Base-by-base conservation (phyloP, 768 basidiomycete species). In the Leccinum imitatum region DNA sequence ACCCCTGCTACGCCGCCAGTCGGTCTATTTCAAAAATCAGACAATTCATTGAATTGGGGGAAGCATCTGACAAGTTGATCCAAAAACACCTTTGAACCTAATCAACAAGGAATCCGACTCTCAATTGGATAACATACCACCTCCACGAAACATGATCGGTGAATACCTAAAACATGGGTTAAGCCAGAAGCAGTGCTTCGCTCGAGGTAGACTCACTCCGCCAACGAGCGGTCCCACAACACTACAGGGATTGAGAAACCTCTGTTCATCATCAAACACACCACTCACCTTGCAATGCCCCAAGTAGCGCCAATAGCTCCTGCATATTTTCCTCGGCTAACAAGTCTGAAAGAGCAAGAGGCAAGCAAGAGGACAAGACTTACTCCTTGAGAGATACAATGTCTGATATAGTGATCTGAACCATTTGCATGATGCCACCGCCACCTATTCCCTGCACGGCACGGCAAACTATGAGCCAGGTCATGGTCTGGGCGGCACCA, bases 361-460 rank as follows among this genome's bases (percentile, higher is more conserved):
- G 17, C 41, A 39, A 21, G 8, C 11, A n/a, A 33, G 56, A 17
- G 6, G 3, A 19, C 3, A 14, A 11, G 15, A 63, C 72, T 64
- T 50, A 77, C 75, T 76, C 73, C 44, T 66, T 55, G 30, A 76
- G 62, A 14, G 69, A 55, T 10, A 76, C 68, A 39, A 82, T 79
- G 59, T 82, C 81, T 17, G 75, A 68, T 37, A 77, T 70, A 14
- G 71, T 74, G 50, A 77, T 78, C 57, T 77, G 72, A 0, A 73
- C 67, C 58, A 77, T 54, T 60, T 78, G 75, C 9, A 70, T 58
- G 50, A 76, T 76, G 10, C 74, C 78, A 1, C 78, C 77, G 3
- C 75, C 79, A 19, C 80, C 79, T 17, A 80, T 69, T 41, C 79
- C 79, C 65, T 81, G 79, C 2, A 80, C 54, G 3, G 75, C 79